Base-by-base conservation (phyloP, 2,329 filamentous ascomycete genomes). In the Pestalotiopsis sp. region DNA sequence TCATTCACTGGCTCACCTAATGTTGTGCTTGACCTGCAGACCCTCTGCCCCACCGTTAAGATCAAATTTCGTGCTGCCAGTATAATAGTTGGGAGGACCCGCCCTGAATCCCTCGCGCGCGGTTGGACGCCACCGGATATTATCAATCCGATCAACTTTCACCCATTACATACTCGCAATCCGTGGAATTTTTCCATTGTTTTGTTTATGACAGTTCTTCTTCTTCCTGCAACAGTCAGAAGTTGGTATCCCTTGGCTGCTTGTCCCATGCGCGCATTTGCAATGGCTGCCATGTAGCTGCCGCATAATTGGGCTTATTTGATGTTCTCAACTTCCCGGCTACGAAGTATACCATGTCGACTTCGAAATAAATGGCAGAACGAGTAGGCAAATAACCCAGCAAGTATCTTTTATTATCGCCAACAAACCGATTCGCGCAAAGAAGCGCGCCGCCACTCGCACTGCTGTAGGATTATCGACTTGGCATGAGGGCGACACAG, bases 1-100 rank as follows among this genome's bases (percentile, higher is more conserved):
- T 52, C 75, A 77, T 78, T 77, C 76, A 73, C 68, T 69, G 69
- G 66, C 68, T 69, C 31, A 64, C 61, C 61, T 52, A 38, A 38
- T 66, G 67, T 70, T 65, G 69, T 72, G 63, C 62, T 71, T 36
- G 71, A 66, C 59, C 70, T 68, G 69, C 66, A 68, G 68, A 67
- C 73, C 70, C 71, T 64, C 38, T 70, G 45, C 45, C 45, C 45
- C 72, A 58, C 71, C 70, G 76, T 72, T 71, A 27, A 20, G 59
- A 13, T 57, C 64, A 14, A 52, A 49, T 25, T 38, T 64, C 61
- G 25, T 23, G 49, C n/a, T 7, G 31, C 31, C 31, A 36, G 59
- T 31, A 59, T 14, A n/a, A 66, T 59, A 57, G 36, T 45, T 59
- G 64, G 23, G 56, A 9, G 31, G 31, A 36, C 31, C 31, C 31